phyloP scores from a whole-genome alignment of 176 grass and related monocot genomes.

The Lolium multiflorum region DNA sequence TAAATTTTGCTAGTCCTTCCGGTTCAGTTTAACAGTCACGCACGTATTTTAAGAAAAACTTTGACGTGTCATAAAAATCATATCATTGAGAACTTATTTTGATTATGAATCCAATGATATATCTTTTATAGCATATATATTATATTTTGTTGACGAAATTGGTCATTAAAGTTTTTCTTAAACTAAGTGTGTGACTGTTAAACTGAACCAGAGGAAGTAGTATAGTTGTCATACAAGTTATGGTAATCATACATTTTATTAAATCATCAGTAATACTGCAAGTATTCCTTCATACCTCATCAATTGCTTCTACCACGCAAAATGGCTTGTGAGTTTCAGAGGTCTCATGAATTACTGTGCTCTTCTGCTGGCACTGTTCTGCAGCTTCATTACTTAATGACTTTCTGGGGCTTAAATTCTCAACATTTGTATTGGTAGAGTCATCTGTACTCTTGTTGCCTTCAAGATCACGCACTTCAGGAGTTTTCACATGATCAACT shows the following conservation, averaged over 20 bases:
- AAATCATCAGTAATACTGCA: not conserved
- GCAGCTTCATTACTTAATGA: slow-evolving; percentile 35
- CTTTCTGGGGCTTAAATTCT: slow-evolving; percentile 29
- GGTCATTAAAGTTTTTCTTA: too few species aligned
- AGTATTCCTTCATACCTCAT: slow-evolving; percentile 52
- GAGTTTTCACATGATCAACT: slow-evolving; percentile 30
- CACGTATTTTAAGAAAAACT: too few species aligned
- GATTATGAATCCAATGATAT: too few species aligned
- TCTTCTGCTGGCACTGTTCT: slow-evolving; percentile 36
- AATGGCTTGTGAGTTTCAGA: slow-evolving; percentile 47
- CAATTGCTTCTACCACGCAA: slow-evolving; percentile 39
- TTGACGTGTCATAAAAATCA: too few species aligned
- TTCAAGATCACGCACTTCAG: slow-evolving; percentile 38
- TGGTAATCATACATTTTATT: not conserved
- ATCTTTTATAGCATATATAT: too few species aligned
- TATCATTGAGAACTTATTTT: too few species aligned
- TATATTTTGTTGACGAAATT: too few species aligned
- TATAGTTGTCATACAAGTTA: not conserved
- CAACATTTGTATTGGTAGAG: slow-evolving; percentile 13
- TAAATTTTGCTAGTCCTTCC: not conserved
- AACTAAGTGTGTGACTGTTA: too few species aligned
- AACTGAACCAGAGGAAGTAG: too few species aligned
- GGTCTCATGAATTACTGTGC: slow-evolving; percentile 31
- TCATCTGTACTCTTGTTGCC: slow-evolving; percentile 1
- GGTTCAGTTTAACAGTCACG: too few species aligned